These are phyloP conservation scores for Phellinidium pouzarii DNA, from an alignment of 1,284 basidiomycete species.

Conservation along the genomic window DNA sequence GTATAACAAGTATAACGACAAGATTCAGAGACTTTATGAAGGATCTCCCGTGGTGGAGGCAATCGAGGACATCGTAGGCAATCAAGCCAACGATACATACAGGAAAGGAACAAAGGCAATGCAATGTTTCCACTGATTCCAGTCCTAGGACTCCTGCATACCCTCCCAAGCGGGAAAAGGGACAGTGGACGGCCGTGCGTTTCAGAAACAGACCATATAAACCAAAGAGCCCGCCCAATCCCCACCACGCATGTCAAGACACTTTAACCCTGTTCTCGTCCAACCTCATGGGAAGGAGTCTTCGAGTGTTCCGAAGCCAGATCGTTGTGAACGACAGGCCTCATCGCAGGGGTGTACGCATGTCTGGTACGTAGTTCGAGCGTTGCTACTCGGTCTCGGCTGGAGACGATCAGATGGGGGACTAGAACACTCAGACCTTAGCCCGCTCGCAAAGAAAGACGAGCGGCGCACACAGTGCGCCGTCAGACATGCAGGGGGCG, in stretches of 20 bases:
- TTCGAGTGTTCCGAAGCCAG: slow-evolving; percentile 5
- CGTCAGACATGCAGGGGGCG: slow-evolving; percentile 36
- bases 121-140: too few species aligned
- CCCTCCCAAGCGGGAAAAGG: not conserved
- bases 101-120: too few species aligned
- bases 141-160: too few species aligned
- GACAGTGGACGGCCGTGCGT: slow-evolving; percentile 7
- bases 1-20: too few species aligned
- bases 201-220: not conserved
- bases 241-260: slow-evolving; percentile 20
- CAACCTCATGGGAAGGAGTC: too few species aligned
- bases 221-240: slow-evolving; percentile 16
- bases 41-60: too few species aligned
- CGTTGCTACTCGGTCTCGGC: slow-evolving; percentile 40
- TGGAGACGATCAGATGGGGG: slow-evolving; percentile 45
- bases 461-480: slow-evolving; percentile 7
- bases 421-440: slow-evolving; percentile 55
- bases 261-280: slow-evolving; percentile 11
- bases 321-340: not conserved
- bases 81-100: too few species aligned
- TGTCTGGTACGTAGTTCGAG: slow-evolving; percentile 48
- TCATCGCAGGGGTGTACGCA: slow-evolving; percentile 17
- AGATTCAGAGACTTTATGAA: too few species aligned
- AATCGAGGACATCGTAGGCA: too few species aligned
- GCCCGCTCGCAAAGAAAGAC: slow-evolving; percentile 44